These are phyloP conservation scores for Avena sativa DNA, from an alignment of 176 grass and related monocot species.

Conservation along the genomic window DNA sequence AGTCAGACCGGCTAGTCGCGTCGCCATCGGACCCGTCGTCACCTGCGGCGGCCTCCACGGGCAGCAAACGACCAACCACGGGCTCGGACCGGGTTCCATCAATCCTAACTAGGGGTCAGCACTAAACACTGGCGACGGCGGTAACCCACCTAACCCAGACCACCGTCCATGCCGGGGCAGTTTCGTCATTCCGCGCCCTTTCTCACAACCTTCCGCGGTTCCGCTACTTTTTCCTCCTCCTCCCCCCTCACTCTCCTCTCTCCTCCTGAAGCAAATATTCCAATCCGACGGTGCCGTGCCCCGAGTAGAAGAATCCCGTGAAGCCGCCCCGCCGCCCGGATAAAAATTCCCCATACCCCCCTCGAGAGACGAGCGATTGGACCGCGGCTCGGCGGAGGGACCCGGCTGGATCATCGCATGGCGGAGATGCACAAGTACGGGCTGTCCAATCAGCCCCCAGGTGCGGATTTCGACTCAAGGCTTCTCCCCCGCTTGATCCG, in stretches of 20 bases:
- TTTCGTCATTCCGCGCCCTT: neutral
- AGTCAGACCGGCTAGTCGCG: neutral
- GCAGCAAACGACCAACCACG: neutral
- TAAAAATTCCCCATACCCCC: conserved; percentile 53
- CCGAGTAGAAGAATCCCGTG: conserved; percentile 39
- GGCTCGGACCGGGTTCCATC: neutral
- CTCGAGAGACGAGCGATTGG: conserved; percentile 14
- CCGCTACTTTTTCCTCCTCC: neutral
- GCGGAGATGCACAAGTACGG: conserved; percentile 55
- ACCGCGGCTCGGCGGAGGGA: conserved; percentile 9
- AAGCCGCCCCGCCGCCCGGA: conserved; percentile 34
- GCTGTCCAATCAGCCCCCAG: conserved; percentile 55
- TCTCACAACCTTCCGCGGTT: neutral
- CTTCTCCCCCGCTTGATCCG: conserved; percentile 8
- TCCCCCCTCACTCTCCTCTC: conserved; percentile 34
- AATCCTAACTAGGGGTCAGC: conserved; percentile 7
- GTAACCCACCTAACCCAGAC: conserved; percentile 12
- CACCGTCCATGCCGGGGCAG: conserved; percentile 23
- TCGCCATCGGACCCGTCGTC: conserved; percentile 14
- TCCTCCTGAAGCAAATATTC: conserved; percentile 53
- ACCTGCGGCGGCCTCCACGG: neutral
- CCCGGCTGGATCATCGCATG: conserved; percentile 50
- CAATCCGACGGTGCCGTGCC: conserved; percentile 57
- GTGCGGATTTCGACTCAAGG: conserved; percentile 19
- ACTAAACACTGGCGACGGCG: conserved; percentile 23